Evolutionary conservation across 169 alveolate genomes (phyloP), one percentile per base, ranked within the genome.

Genomic region (Plasmodium inui): DNA sequence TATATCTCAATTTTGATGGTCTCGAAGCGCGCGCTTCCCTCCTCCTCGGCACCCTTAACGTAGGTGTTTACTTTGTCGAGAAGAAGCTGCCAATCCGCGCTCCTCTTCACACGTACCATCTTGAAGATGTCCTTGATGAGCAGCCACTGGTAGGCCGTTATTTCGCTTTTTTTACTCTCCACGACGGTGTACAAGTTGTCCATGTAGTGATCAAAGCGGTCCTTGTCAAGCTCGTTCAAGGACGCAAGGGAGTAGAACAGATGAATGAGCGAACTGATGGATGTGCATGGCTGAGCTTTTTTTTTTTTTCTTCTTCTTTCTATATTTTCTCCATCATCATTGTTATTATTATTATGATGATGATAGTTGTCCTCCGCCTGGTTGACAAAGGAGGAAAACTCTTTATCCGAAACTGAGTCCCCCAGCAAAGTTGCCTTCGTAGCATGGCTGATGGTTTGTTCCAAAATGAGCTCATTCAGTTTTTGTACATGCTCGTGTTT

Each of bases 71-170:
- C 94, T 44, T 89, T 89, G 30, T 80, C 89, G 30, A 89, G 55
- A 32, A 89, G 78, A 37, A 61, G 39, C 12, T 34, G 34, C 94
- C 94, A 89, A 34, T 89, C 32, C 28, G 17, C 39, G 76, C 82
- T 67, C 32, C 70, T 86, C 53, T 89, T 80, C 82, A 89, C 46
- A 2, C 71, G 81, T 6, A 80, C 82, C 26, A 89, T 57, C 19
- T 89, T 79, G 28, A 89, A 37, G 30, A 72, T 57, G 41, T 89
- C 94, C 67, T 32, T 41, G 10, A 89, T 89, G 46, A 89, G 79
- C 46, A 89, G 34, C 94, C 94, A 89, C 34, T 89, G 94, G 46
- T 89, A 89, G 7, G 94, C 94, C 12, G 94, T 89, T 37, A 89
- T 89, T 89, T 89, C 90, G 17, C 34, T 79, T 89, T 89, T 89